Evolutionary conservation across 192 early-diverging fungal species (phyloP), one percentile per base, ranked within the genome.

Genomic region (Geranomyces michiganensis): DNA sequence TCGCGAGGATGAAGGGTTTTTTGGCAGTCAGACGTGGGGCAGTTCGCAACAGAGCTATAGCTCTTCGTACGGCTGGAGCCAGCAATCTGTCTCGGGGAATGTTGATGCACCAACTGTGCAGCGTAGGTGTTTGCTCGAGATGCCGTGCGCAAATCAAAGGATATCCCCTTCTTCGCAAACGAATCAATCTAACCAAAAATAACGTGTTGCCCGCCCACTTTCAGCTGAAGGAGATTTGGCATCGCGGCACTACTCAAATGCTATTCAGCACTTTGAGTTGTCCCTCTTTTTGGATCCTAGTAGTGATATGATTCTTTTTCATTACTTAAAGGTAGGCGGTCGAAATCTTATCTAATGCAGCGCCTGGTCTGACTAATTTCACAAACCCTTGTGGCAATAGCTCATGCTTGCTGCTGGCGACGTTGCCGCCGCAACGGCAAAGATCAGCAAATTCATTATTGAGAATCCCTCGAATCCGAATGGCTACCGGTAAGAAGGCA

Each of bases 291-390:
- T 73, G n/a, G 66, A 74, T 47, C 3, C 14, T 12, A 7, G 30
- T 30, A 67, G 62, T 44, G 73, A 74, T 32, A 24, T 74, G 46
- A 48, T 74, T 29, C 58, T 74, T 8, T 74, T 74, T 55, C 45
- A 62, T 48, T 51, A 74, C 31, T 14, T 74, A 10, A 73, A 73
- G 70, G 61, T 72, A 22, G 9, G 41, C n/a, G n/a, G n/a, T n/a
- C n/a, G 10, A 41, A 41, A 41, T 41, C 3, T 65, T 43, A 49
- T 46, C 2, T 29, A 0, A 41, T 62, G 36, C 13, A 27, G 21
- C 33, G 22, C 17, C 9, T 65, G 1, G 44, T 56, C 13, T 8
- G 19, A 19, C 55, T 56, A 14, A 14, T 8, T 19, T 56, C 13
- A 56, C 55, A 41, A 3, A 10, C 3, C 36, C 5, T 41, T 41